phyloP scores from a whole-genome alignment of 495 filamentous ascomycete species.

The Pyronema omphalodes region DNA sequence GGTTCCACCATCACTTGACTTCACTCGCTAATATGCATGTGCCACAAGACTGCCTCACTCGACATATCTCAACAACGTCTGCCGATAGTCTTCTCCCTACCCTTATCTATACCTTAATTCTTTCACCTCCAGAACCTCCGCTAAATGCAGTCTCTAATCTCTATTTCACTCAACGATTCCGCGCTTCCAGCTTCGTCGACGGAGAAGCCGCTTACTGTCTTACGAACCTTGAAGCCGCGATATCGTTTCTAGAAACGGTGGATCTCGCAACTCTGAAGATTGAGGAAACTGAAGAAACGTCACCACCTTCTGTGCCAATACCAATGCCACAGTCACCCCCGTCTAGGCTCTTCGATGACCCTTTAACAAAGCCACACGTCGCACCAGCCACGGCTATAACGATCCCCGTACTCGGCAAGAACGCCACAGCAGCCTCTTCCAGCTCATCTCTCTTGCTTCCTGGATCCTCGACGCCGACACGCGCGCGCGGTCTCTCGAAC shows the following conservation, averaged over 20 bases:
- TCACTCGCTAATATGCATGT: not conserved
- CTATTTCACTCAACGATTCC: constrained; percentile 84
- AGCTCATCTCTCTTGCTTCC: constrained; percentile 9
- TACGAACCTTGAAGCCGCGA: constrained; percentile 86
- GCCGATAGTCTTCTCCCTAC: constrained; percentile 94
- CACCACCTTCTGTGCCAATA: not conserved
- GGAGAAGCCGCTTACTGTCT: constrained; percentile 92
- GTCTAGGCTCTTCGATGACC: constrained; percentile 15
- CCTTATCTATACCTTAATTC: constrained; percentile 86
- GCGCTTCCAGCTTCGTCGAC: constrained; percentile 65
- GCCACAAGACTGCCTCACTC: constrained; percentile 17
- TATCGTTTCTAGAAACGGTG: constrained; percentile 93
- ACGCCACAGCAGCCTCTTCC: constrained; percentile 3
- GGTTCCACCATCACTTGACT: not conserved
- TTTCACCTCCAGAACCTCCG: constrained; percentile 57
- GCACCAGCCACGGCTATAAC: constrained; percentile 9
- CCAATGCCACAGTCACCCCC: constrained; percentile 12
- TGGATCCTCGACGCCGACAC: constrained; percentile 14
- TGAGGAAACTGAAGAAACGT: constrained; percentile 44
- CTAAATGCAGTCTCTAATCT: constrained; percentile 85
- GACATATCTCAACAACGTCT: constrained; percentile 60
- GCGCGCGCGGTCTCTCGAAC: constrained; percentile 27
- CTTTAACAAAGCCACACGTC: constrained; percentile 15
- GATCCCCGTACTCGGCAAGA: not conserved
- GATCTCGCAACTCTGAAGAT: constrained; percentile 78